Evolutionary conservation across 2,329 filamentous ascomycete species (phyloP).

Genomic region (Trichophaea hybrida): DNA sequence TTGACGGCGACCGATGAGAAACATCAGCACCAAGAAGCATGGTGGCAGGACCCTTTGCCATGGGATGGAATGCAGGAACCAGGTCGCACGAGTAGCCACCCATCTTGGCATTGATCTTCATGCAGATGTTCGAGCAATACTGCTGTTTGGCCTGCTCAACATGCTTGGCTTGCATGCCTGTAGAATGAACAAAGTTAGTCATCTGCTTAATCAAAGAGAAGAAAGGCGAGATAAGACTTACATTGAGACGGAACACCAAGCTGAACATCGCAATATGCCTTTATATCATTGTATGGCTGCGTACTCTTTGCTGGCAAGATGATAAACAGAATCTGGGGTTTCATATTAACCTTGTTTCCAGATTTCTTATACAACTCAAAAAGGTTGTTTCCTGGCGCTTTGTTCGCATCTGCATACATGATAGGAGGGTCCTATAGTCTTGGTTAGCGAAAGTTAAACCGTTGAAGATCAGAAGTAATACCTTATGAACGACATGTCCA

Average conservation of each 20-base stretch:
- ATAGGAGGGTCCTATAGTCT: slow-evolving; percentile 33
- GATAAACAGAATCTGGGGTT: slow-evolving; percentile 66
- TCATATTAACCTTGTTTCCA: slow-evolving; percentile 39
- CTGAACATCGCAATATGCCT: slow-evolving; percentile 76
- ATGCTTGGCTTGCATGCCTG: slow-evolving; percentile 55
- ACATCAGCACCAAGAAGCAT: slow-evolving; percentile 88
- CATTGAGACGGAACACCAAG: slow-evolving; percentile 67
- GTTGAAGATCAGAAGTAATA: neutral
- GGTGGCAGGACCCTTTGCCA: slow-evolving; percentile 44
- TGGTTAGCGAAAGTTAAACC: neutral
- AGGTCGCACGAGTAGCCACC: slow-evolving; percentile 54
- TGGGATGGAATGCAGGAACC: slow-evolving; percentile 29
- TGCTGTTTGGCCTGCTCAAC: slow-evolving; percentile 58
- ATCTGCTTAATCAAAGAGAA: slow-evolving; percentile 3
- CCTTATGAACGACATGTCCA: slow-evolving; percentile 37
- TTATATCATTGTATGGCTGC: slow-evolving; percentile 66
- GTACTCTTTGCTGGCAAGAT: slow-evolving; percentile 58
- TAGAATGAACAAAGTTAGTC: neutral
- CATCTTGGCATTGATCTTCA: slow-evolving; percentile 96
- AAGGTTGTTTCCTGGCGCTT: slow-evolving; percentile 41
- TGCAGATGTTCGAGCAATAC: slow-evolving; percentile 82
- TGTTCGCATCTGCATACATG: slow-evolving; percentile 31
- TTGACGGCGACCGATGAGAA: slow-evolving; percentile 63
- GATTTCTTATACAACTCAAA: slow-evolving; percentile 42
- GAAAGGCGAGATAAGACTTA: slow-evolving; percentile 17